Evolutionary conservation across 169 alveolate genomes (phyloP), one percentile per base, ranked within the genome.

Genomic region (Plasmodium vinckei): DNA sequence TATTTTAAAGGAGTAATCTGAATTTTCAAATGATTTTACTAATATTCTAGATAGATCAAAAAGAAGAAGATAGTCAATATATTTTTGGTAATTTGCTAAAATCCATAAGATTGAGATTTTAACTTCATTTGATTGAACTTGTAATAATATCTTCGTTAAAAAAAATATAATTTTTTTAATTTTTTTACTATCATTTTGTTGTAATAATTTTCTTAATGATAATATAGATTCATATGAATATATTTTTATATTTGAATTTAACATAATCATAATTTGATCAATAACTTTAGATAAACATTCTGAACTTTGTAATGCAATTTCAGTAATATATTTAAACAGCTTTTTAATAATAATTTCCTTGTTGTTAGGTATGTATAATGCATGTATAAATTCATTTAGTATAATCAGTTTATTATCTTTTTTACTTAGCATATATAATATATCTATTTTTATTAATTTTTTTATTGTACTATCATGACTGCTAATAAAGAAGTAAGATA

Each of bases 61-160:
- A 15, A 77, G 10, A 1, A 77, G 17, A 15, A 77, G 12, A 25
- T 46, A 56, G 57, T 77, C 88, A n/a, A 64, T 27, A 25, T n/a
- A 64, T 13, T 63, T 63, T 57, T 77, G 88, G 25, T 77, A 77
- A 12, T 77, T 77, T 1, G 88, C 33, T 44, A 77, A 25, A 2
- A 75, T 77, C 77, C 88, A 77, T 46, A 77, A 33, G 0, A 77
- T 44, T 9, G 88, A 77, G n/a, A 44, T 44, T 64, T 64, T 49
- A 0, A 77, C 88, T 10, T 77, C 70, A 5, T 19, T n/a, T 57
- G 69, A 6, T 6, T 51, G 54, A 49, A 77, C 53, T 19, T 27
- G 15, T 63, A 64, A 63, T 46, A 77, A 77, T 7, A 77, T 77
- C 17, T 68, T 65, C 2, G 21, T 47, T 6, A 77, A 27, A 57